Evolutionary conservation across 805 yeast species (phyloP).

Genomic region (Metschnikowia corniflorae): DNA sequence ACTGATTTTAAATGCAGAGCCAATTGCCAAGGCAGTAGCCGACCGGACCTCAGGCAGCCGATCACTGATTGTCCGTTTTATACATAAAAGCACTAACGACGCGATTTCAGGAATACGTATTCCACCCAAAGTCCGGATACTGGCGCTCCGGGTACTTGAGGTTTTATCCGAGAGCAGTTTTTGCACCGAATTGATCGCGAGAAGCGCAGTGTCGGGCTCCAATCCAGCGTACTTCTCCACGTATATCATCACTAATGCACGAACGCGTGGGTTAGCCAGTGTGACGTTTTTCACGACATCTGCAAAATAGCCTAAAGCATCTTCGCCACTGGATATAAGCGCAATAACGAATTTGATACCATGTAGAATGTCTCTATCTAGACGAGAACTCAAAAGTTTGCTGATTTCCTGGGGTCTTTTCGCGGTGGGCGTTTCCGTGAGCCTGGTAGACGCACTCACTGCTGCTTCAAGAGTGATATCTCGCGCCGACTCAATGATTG

Average conservation of each 20-base stretch:
- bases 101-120: slow-evolving; percentile 75
- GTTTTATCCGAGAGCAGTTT: slow-evolving; percentile 69
- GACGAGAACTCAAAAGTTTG: slow-evolving; percentile 61
- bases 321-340: slow-evolving; percentile 39
- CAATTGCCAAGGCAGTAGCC: slow-evolving; percentile 73
- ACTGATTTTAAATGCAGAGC: slow-evolving; percentile 46
- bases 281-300: slow-evolving; percentile 87
- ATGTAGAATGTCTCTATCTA: slow-evolving; percentile 48
- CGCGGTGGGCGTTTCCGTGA: slow-evolving; percentile 59
- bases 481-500: slow-evolving; percentile 75
- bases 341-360: slow-evolving; percentile 43
- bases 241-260: slow-evolving; percentile 74
- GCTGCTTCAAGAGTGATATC: slow-evolving; percentile 82
- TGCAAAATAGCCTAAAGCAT: slow-evolving; percentile 56
- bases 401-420: slow-evolving; percentile 64
- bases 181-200: slow-evolving; percentile 89
- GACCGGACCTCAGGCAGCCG: slow-evolving; percentile 73
- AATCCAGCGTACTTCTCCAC: slow-evolving; percentile 71
- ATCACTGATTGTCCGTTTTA: slow-evolving; percentile 67
- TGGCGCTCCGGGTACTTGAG: slow-evolving; percentile 65
- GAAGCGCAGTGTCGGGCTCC: slow-evolving; percentile 85
- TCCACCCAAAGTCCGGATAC: slow-evolving; percentile 79
- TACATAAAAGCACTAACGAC: slow-evolving; percentile 71
- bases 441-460: slow-evolving; percentile 64
- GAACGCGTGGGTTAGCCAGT: slow-evolving; percentile 57